phyloP scores from a whole-genome alignment of 208 protist species.

The Naegleria gruberi region DNA sequence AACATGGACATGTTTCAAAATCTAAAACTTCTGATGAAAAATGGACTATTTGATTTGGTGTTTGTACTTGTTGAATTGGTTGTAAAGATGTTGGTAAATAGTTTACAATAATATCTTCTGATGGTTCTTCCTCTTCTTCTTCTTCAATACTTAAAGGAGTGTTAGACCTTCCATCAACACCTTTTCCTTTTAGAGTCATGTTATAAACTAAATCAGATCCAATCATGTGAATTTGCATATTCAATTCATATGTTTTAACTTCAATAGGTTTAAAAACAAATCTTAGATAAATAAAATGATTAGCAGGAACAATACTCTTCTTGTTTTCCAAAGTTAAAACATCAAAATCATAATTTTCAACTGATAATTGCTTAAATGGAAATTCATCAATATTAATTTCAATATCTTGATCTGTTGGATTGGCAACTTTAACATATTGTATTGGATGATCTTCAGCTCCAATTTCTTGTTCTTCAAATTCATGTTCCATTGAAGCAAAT shows the following conservation, averaged over 20 bases:
- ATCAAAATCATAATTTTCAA: conserved; percentile 7
- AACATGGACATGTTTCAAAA: not conserved
- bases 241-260: not conserved
- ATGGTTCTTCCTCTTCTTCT: not conserved
- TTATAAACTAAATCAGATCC: not conserved
- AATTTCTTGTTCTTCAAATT: not conserved
- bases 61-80: not conserved
- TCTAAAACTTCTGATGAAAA: not conserved
- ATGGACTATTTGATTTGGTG: not conserved
- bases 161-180: not conserved
- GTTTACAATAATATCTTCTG: not conserved
- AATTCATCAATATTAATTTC: not conserved
- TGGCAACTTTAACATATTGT: not conserved
- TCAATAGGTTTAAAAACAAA: not conserved
- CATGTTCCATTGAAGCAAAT: not conserved
- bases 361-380: not conserved
- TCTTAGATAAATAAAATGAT: not conserved
- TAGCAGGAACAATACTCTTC: not conserved
- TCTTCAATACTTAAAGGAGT: not conserved
- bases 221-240: not conserved
- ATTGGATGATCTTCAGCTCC: not conserved
- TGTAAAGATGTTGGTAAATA: not conserved
- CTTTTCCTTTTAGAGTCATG: not conserved
- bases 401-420: not conserved
- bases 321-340: not conserved